phyloP scores from a whole-genome alignment of 2,329 filamentous ascomycete species.

The Colletotrichum incanum region DNA sequence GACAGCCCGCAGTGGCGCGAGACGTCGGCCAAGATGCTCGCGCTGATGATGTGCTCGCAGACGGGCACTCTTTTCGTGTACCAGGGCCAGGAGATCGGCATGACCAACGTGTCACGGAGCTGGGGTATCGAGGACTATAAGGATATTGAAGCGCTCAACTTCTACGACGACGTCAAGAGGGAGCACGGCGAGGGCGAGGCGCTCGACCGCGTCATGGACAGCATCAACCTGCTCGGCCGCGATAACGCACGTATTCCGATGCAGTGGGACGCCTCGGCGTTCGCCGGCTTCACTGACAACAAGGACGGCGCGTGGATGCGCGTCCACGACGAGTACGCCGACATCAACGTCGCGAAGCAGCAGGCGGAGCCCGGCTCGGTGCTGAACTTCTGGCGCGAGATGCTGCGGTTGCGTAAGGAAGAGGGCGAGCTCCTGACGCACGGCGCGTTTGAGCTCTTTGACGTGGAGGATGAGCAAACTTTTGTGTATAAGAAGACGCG shows the following conservation, averaged over 20 bases:
- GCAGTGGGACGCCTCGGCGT: slow-evolving; percentile 71
- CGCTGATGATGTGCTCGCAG: slow-evolving; percentile 61
- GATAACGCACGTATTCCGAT: slow-evolving; percentile 80
- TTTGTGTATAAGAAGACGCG: slow-evolving; percentile 62
- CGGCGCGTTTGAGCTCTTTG: slow-evolving; percentile 70
- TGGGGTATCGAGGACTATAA: slow-evolving; percentile 66
- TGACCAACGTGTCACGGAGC: slow-evolving; percentile 65
- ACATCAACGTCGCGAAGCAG: slow-evolving; percentile 71
- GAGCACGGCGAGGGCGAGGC: slow-evolving; percentile 61
- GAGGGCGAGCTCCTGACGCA: slow-evolving; percentile 74
- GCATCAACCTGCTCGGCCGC: slow-evolving; percentile 72
- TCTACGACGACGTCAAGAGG: slow-evolving; percentile 62
- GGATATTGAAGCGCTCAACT: slow-evolving; percentile 66
- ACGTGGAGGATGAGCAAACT: slow-evolving; percentile 60
- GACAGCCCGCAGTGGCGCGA: slow-evolving; percentile 60
- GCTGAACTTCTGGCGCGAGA: slow-evolving; percentile 73
- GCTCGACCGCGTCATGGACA: slow-evolving; percentile 63
- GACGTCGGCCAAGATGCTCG: slow-evolving; percentile 67
- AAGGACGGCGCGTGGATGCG: slow-evolving; percentile 69
- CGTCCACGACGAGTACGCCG: slow-evolving; percentile 69
- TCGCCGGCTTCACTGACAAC: slow-evolving; percentile 74
- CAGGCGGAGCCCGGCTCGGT: slow-evolving; percentile 62
- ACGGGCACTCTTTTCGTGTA: slow-evolving; percentile 70
- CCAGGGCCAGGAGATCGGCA: slow-evolving; percentile 73
- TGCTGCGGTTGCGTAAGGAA: slow-evolving; percentile 68